Conservation (phyloP, 1,284 basidiomycete species). For the Moesziomyces sp. region DNA sequence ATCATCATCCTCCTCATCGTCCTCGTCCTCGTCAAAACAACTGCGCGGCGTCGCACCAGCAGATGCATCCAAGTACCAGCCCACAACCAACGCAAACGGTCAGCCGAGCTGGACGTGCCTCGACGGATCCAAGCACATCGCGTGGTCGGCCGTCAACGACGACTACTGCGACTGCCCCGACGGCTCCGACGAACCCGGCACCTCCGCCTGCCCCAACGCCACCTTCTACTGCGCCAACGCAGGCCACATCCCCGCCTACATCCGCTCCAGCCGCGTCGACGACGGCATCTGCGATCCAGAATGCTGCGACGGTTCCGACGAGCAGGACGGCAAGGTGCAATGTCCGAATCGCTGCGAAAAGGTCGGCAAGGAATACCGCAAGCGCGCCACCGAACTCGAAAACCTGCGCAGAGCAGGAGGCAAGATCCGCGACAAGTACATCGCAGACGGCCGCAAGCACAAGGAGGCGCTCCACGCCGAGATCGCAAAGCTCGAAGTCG, state of each 20-base stretch:
- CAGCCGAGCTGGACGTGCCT: slow-evolving; percentile 54
- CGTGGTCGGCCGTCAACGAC: slow-evolving; percentile 85
- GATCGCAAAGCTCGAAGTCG: slow-evolving; percentile 70
- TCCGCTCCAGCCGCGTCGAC: slow-evolving; percentile 85
- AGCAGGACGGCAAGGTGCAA: slow-evolving; percentile 72
- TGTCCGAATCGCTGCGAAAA: slow-evolving; percentile 84
- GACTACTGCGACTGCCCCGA: slow-evolving; percentile 95
- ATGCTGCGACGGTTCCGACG: slow-evolving; percentile 98
- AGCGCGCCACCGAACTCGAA: slow-evolving; percentile 76
- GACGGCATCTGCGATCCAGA: slow-evolving; percentile 96
- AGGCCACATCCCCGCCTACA: slow-evolving; percentile 83
- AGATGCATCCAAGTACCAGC: slow-evolving; percentile 26
- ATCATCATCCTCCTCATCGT: slow-evolving; percentile 11
- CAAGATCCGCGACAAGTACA: slow-evolving; percentile 89
- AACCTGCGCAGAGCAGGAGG: slow-evolving; percentile 83
- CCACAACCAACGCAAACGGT: slow-evolving; percentile 16
- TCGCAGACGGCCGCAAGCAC: slow-evolving; percentile 76
- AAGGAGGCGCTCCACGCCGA: slow-evolving; percentile 70
- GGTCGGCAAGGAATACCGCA: slow-evolving; percentile 78
- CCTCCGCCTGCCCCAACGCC: slow-evolving; percentile 80
- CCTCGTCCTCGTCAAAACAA: slow-evolving; percentile 14
- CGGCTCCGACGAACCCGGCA: slow-evolving; percentile 93
- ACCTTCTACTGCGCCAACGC: slow-evolving; percentile 88
- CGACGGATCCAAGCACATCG: slow-evolving; percentile 62
- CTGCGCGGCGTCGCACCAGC: slow-evolving; percentile 29